Evolutionary conservation across 257 asterid genomes (phyloP), one percentile per base, ranked within the genome.

Genomic region (Datura wrightii): DNA sequence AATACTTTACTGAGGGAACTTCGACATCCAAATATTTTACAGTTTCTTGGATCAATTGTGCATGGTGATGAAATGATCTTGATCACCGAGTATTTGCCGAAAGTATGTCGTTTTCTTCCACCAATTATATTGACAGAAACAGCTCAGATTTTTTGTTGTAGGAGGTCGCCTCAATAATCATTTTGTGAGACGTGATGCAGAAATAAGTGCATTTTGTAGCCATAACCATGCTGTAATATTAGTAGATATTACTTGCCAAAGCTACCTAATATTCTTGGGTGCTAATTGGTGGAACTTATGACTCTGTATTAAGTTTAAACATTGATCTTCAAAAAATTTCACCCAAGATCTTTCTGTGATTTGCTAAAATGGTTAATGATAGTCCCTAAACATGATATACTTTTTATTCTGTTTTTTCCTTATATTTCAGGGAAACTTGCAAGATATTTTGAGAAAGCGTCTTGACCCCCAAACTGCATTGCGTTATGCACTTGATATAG

Each of bases 41-140:
- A 92, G 88, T 92, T 92, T 89, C 95, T 92, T 66, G 95, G 95
- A 69, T 92, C 95, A 24, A 89, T 89, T 54, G 91, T 92, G 79
- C 95, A 88, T 5, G 95, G 92, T 58, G 93, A 91, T 79, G 92
- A 92, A 83, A 92, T 90, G 92, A 92, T 86, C 86, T 89, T 92
- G 67, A 89, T 92, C 54, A 92, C 95, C 5, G 95, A 92, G 84
- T 82, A 92, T 86, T 88, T 92, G 86, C 90, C 92, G 18, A 90
- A 92, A 91, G 95, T 92, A 86, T 52, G 58, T 79, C n/a, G 41
- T 52, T 76, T 7, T 8, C 39, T 50, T 50, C 82, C 41, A 5
- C 50, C 48, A 31, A 31, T 24, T 3, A 6, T 6, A 48, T 6
- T 11, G 81, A 2, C 44, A 24, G 59, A 74, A 13, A 48, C 60